A percentile compares a stretch with the other conserved stretches of the same genome.
phyloP scores from a whole-genome alignment of 495 filamentous ascomycete genomes.

The Emericellopsis terricola region DNA sequence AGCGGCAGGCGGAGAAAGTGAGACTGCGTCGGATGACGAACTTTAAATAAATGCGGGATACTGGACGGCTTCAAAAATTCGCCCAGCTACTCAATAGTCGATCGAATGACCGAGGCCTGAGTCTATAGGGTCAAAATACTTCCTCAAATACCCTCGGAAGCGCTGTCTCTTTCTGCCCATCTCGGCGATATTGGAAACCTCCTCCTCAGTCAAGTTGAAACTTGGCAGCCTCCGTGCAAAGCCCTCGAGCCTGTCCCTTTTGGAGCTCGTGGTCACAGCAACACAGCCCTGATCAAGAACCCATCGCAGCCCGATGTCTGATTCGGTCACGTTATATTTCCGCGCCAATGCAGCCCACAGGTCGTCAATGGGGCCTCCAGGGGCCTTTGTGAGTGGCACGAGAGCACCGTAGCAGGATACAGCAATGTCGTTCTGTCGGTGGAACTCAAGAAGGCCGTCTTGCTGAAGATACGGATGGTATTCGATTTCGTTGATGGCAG shows the following conservation, averaged over 20 bases:
- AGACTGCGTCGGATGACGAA: conserved; percentile 26
- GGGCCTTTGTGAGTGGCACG: conserved; percentile 43
- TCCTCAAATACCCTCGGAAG: conserved; percentile 47
- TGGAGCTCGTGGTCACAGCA: conserved; percentile 61
- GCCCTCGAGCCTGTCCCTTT: conserved; percentile 46
- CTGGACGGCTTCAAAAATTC: too few species aligned
- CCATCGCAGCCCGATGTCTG: conserved; percentile 61
- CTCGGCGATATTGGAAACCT: conserved; percentile 47
- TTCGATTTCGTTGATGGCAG: conserved; percentile 76
- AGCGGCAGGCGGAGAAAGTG: conserved; percentile 13
- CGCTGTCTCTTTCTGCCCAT: conserved; percentile 47
- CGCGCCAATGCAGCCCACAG: conserved; percentile 38
- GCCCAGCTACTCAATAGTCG: not conserved
- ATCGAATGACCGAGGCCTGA: too few species aligned
- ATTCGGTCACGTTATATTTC: conserved; percentile 61
- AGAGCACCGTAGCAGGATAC: conserved; percentile 53
- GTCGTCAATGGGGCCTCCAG: conserved; percentile 49
- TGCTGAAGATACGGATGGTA: conserved; percentile 80
- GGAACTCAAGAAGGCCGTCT: conserved; percentile 41
- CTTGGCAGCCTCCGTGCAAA: conserved; percentile 38
- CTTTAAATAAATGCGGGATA: conserved; percentile 12
- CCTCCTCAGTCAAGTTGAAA: conserved; percentile 55
- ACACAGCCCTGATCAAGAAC: conserved; percentile 61
- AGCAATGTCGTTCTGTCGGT: conserved; percentile 48
- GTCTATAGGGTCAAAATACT: too few species aligned